Conservation (phyloP, 805 yeast species). For the Saturnispora halmiae region DNA sequence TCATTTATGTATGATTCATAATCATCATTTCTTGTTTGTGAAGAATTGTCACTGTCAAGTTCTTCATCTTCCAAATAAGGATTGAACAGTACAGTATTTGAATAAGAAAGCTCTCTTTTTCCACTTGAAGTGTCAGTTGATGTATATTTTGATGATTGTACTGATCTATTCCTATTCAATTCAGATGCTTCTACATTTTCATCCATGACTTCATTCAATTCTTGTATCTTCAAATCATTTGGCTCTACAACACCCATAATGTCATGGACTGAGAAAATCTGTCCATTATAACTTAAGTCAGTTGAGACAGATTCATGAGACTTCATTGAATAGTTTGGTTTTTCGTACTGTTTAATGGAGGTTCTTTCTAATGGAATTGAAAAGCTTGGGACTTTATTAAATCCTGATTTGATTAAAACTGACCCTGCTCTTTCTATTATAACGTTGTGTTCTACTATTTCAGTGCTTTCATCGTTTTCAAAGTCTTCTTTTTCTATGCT, state of each 20-base stretch:
- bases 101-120: neutral
- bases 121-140: neutral
- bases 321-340: neutral
- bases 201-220: neutral
- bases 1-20: no score
- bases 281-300: neutral
- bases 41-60: neutral
- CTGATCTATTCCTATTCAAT: neutral
- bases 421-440: constrained; percentile 14
- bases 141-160: constrained; percentile 1
- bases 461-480: no score
- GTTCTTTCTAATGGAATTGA: neutral
- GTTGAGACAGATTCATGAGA: constrained; percentile 1
- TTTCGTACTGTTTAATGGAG: neutral
- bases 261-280: constrained; percentile 3
- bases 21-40: no score
- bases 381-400: constrained; percentile 10
- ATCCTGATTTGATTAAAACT: constrained; percentile 15
- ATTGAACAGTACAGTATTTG: neutral
- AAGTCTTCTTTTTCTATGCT: no score
- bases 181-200: neutral
- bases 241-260: neutral
- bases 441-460: no score
- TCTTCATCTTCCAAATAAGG: neutral
- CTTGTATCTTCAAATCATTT: neutral